phyloP scores from a whole-genome alignment of 495 filamentous ascomycete species.

The Penicillium argentinense region DNA sequence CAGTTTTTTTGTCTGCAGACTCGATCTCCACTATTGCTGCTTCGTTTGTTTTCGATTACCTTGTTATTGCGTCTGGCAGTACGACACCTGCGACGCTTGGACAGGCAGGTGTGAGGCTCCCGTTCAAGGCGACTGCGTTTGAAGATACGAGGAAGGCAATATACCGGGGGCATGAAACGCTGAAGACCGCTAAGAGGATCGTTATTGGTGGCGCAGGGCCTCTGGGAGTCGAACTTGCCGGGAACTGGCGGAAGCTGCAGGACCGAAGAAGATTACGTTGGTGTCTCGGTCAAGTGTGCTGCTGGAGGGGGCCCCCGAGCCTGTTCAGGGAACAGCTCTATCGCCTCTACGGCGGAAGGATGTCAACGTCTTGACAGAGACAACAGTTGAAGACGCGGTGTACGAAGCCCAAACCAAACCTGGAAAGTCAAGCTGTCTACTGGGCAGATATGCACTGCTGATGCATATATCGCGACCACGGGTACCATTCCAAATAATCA shows the following conservation, averaged over 20 bases:
- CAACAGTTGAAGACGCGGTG: background rate
- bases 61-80: conserved; percentile 12
- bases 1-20: background rate
- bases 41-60: conserved; percentile 8
- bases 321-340: conserved; percentile 4
- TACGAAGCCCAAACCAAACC: conserved; percentile 2
- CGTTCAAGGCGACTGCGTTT: conserved; percentile 6
- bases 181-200: conserved; percentile 3
- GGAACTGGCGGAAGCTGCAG: conserved; percentile 8
- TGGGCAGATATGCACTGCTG: conserved; percentile 4
- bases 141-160: conserved; percentile 7
- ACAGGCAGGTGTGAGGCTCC: background rate
- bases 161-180: background rate
- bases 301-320: conserved; percentile 4
- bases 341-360: conserved; percentile 1
- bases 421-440: conserved; percentile 9
- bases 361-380: conserved; percentile 4
- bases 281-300: conserved; percentile 2
- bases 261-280: conserved; percentile 2
- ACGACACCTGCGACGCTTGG: conserved; percentile 8
- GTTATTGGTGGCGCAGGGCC: conserved; percentile 10
- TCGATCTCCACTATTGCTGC: background rate
- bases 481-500: conserved; percentile 9
- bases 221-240: conserved; percentile 10
- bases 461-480: conserved; percentile 11